Evolutionary conservation across 2,329 filamentous ascomycete species (phyloP).

Genomic region (Allantophomopsis lycopodina): DNA sequence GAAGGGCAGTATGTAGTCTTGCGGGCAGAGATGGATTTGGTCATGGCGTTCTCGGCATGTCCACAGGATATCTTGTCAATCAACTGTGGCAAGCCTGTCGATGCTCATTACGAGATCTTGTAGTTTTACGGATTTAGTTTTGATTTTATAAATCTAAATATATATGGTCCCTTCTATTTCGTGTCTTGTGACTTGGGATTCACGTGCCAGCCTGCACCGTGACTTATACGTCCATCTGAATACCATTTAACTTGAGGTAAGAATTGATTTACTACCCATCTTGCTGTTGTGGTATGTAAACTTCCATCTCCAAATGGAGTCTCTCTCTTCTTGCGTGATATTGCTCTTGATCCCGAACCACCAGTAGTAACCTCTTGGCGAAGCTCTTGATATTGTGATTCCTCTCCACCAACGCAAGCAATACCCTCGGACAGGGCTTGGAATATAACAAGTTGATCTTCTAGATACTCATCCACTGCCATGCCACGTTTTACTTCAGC

Average conservation of each 20-base stretch:
- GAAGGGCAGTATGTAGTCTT: conserved; percentile 8
- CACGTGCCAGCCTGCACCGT: conserved; percentile 24
- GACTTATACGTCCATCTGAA: conserved; percentile 33
- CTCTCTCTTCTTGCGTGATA: conserved; percentile 14
- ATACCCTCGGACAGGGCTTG: conserved; percentile 39
- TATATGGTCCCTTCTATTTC: too few species aligned
- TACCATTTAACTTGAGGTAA: conserved; percentile 34
- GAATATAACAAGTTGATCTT: conserved; percentile 48
- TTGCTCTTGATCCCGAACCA: background rate
- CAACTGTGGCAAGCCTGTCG: conserved; percentile 10
- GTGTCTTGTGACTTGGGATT: background rate
- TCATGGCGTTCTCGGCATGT: conserved; percentile 13
- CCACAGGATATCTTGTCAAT: conserved; percentile 13
- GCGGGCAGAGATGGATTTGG: conserved; percentile 10
- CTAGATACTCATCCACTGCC: conserved; percentile 39
- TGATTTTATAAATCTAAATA: background rate
- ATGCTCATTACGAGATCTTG: conserved; percentile 11
- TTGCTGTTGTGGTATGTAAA: conserved; percentile 41
- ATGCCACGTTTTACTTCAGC: conserved; percentile 29
- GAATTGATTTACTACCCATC: conserved; percentile 41
- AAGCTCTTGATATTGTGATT: too few species aligned
- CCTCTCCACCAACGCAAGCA: conserved; percentile 1
- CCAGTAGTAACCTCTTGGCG: background rate
- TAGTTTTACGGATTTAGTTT: background rate
- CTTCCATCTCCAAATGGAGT: conserved; percentile 42